Evolutionary conservation across 345 rosid genomes (phyloP).

Genomic region (Citropsis articulata): DNA sequence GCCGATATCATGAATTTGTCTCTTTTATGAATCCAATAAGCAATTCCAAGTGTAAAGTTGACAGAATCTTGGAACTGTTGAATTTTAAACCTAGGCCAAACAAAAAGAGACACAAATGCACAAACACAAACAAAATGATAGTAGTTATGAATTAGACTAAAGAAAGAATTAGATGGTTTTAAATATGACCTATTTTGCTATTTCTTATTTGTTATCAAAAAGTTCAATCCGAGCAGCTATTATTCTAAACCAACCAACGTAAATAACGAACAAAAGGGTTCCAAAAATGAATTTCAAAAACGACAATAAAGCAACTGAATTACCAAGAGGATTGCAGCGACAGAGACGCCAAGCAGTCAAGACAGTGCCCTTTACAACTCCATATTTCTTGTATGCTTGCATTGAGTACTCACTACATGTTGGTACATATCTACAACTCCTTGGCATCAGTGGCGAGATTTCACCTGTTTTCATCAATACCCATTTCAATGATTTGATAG

Average conservation of each 20-base stretch:
- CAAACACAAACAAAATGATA: background rate
- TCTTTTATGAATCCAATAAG: background rate
- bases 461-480: constrained; percentile 52
- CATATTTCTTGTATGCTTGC: constrained; percentile 93
- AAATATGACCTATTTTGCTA: background rate
- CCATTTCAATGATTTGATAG: background rate
- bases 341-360: constrained; percentile 85
- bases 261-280: background rate
- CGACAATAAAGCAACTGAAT: background rate
- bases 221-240: background rate
- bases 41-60: background rate
- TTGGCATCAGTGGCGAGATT: constrained; percentile 77
- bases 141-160: background rate
- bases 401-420: constrained; percentile 91
- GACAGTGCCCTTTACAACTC: constrained; percentile 63
- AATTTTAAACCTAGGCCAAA: background rate
- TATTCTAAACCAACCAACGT: background rate
- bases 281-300: background rate
- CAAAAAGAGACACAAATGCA: background rate
- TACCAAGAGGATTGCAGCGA: constrained; percentile 94
- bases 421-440: constrained; percentile 78
- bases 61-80: background rate
- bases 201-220: background rate
- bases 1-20: background rate
- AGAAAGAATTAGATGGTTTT: background rate